Evolutionary conservation across 495 filamentous ascomycete genomes (phyloP).

Genomic region (Neurospora intermedia): DNA sequence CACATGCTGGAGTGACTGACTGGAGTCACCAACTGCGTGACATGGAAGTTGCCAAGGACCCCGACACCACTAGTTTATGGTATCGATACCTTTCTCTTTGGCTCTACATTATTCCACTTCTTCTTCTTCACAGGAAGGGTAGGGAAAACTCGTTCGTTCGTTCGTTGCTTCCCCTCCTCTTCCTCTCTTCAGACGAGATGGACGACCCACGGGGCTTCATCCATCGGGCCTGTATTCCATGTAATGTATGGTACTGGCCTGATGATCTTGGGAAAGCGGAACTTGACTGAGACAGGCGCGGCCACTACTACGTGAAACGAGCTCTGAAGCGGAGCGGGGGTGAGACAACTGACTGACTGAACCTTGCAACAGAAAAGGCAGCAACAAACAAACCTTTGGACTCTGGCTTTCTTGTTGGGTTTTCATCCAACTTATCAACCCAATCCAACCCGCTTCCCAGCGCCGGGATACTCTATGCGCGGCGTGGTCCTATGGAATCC

Average conservation of each 20-base stretch:
- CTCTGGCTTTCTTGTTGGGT: neutral
- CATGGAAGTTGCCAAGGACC: too few relatives aligned
- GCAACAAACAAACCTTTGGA: neutral
- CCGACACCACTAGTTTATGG: too few relatives aligned
- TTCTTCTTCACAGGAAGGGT: neutral
- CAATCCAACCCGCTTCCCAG: neutral
- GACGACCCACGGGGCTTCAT: neutral
- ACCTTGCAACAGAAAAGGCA: neutral
- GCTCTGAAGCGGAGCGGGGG: neutral
- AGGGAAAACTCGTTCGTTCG: neutral
- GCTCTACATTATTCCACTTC: neutral
- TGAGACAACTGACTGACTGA: neutral
- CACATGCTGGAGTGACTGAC: neutral
- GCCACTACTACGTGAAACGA: neutral
- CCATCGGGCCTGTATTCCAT: neutral
- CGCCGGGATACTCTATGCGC: neutral
- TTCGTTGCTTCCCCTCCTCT: neutral
- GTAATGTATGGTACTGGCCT: neutral
- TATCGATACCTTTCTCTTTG: too few relatives aligned
- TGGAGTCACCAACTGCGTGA: neutral
- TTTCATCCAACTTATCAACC: neutral
- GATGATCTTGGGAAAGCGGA: neutral
- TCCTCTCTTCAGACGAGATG: neutral
- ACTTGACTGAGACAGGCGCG: neutral
- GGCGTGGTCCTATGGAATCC: neutral